Evolutionary conservation across 352 stramenopile species (phyloP).

Genomic region (Pythium graminicola): DNA sequence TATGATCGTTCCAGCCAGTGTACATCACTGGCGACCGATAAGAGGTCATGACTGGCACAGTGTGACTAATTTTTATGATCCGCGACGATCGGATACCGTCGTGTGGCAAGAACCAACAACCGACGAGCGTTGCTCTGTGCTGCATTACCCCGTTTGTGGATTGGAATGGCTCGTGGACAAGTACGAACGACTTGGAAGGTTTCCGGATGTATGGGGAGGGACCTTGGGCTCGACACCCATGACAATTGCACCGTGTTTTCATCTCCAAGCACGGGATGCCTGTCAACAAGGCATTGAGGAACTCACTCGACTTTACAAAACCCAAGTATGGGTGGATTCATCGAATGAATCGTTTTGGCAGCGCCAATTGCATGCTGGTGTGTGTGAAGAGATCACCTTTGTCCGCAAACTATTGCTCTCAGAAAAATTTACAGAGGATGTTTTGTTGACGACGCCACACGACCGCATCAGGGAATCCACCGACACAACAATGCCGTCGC

Average conservation of each 20-base stretch:
- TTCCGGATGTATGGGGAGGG: slow-evolving; percentile 27
- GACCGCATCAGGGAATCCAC: too few relatives aligned
- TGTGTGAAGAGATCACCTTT: slow-evolving; percentile 34
- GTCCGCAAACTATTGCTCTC: slow-evolving; percentile 12
- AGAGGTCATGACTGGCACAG: background rate
- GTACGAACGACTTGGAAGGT: slow-evolving; percentile 28
- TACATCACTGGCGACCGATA: slow-evolving; percentile 30
- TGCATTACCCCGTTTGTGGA: slow-evolving; percentile 37
- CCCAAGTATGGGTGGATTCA: slow-evolving; percentile 24
- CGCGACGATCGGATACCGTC: slow-evolving; percentile 6
- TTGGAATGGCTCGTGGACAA: slow-evolving; percentile 37
- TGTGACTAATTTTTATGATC: slow-evolving; percentile 30
- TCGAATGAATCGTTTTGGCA: slow-evolving; percentile 20
- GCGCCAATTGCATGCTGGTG: slow-evolving; percentile 19
- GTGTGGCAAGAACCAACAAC: slow-evolving; percentile 12
- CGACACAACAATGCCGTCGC: too few relatives aligned
- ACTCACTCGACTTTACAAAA: slow-evolving; percentile 19
- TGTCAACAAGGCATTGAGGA: background rate
- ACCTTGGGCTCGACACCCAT: background rate
- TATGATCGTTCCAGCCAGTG: slow-evolving; percentile 18
- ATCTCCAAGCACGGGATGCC: slow-evolving; percentile 29
- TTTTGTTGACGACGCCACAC: background rate
- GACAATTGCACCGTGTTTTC: slow-evolving; percentile 34
- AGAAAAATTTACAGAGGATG: slow-evolving; percentile 2
- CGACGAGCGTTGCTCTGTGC: slow-evolving; percentile 10